Evolutionary conservation across 2,329 filamentous ascomycete species (phyloP), one percentile per base, ranked within the genome.

Genomic region (Phoma sp.): DNA sequence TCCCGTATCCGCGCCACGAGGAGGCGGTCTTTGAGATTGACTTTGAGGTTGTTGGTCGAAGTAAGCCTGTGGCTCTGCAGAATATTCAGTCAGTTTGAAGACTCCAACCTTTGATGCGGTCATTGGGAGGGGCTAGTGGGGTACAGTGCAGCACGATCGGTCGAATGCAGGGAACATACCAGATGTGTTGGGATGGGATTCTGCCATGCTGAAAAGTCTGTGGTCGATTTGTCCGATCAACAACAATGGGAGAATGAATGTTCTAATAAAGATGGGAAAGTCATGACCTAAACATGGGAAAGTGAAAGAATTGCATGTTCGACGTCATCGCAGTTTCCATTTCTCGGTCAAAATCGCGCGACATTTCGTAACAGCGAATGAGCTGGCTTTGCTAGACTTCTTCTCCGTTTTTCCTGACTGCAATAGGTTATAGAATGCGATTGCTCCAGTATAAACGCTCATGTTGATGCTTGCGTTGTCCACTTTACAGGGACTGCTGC

Each of bases 241-340:
- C 18, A 4, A 37, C 21, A 9, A n/a, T 26, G 34, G 29, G 39
- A 33, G 37, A 43, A 29, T 21, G 26, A 5, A 34, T 18, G 9
- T 40, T 49, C 23, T 37, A 42, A 37, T 40, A 32, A 48, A 46
- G 40, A 54, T 54, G 34, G 51, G 32, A 49, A 49, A 36, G 33
- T 40, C 30, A 11, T 18, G 11, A 25, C 18, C 26, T 5, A 18
- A 42, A 42, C 45, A 64, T 60, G 56, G 55, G 46, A 57, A 65
- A 60, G 46, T 57, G 30, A 56, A 54, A 40, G 54, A 67, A 64
- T 64, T 61, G 56, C 54, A 65, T 67, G 43, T 21, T 45, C 47
- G 55, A 65, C 59, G 61, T 67, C 61, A 67, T 59, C 25, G 43
- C 37, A 21, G 10, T 21, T 45, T 45, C 30, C 39, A 43, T 21